Evolutionary conservation across 371 early-diverging fungal species (phyloP), one percentile per base, ranked within the genome.

Genomic region (Nematocida minor): DNA sequence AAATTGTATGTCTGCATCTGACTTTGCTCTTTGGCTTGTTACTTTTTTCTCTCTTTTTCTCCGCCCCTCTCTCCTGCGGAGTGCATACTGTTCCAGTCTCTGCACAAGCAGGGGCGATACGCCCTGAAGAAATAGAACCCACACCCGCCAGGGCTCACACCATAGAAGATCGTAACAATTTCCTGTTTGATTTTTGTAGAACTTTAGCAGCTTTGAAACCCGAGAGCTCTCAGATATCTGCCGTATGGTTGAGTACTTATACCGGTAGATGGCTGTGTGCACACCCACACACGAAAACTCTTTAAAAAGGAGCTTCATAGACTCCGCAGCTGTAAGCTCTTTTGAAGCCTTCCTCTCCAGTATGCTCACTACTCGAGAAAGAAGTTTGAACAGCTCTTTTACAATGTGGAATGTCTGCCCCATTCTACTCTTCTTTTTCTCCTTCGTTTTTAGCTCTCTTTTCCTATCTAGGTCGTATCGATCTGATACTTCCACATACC

Each of bases 111-210:
- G 84, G 27, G 97, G 94, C 4, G 94, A 93, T 57, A 94, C 92
- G 74, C 97, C 97, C 71, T 97, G 91, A 89, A 96, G 86, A 87
- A 95, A 96, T 87, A 94, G 94, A 31, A 94, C 88, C 97, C 97
- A 97, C 31, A 97, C 94, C 80, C 96, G 89, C 98, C 97, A 97
- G 32, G 91, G 91, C 42, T 96, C 95, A 16, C 94, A 95, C 99
- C 99, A 98, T 84, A 96, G 92, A 57, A 95, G 94, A 60, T 91
- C 90, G 81, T 96, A 95, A 32, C 96, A 95, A 55, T 94, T 95
- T 82, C 94, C 93, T 44, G 94, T 94, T 31, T 94, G 93, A 2
- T 94, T 94, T 4, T 16, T 20, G 22, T 16, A 22, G 0, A 18
- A 11, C 18, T 14, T 29, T 1, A 70, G 62, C 1, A 42, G 4